Base-by-base conservation (phyloP, 192 early-diverging fungal genomes). In the Backusella circina region DNA sequence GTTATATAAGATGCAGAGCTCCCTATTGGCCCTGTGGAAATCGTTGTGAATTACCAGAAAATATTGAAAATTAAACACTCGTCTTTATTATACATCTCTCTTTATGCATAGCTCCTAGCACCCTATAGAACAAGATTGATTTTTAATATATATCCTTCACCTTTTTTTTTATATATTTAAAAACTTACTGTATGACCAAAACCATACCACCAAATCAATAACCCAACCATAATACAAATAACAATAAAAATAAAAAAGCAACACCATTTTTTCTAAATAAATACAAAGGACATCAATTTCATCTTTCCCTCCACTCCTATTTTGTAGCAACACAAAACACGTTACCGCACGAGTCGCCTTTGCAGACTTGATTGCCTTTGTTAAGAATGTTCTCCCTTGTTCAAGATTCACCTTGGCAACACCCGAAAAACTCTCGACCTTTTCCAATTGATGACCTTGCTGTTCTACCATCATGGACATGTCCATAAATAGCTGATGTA, bases 401-500 rank as follows among this genome's bases (percentile, higher is more conserved):
- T 79, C 78, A 30, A 79, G 37, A 13, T 79, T 38, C 10, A 12
- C 57, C 5, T 44, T 39, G n/a, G 65, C 67, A 10, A 39, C 51
- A 3, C 85, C 72, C 0, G 90, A 85, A 72, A 93, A 85, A 3
- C 83, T 77, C 77, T 91, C 92, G 23, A 95, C 90, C 36, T 88
- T 84, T 70, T 93, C 83, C 31, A 96, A 76, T 28, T 90, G 75
- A 32, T 92, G 87, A 15, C 89, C 95, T 74, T 95, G 94, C 4
- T 89, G 87, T 35, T 86, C 85, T 7, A 95, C 92, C 26, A 95
- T 80, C 16, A 94, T 91, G 51, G 91, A 85, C 93, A 96, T 95
- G 73, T 96, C 95, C 69, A 92, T 89, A 75, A 95, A 96, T 66
- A 96, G 83, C 84, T 94, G 89, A 81, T 94, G 92, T 26, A 96